Evolutionary conservation across 2,329 filamentous ascomycete species (phyloP), one percentile per base, ranked within the genome.

Genomic region (Incumbomyces delicatus): DNA sequence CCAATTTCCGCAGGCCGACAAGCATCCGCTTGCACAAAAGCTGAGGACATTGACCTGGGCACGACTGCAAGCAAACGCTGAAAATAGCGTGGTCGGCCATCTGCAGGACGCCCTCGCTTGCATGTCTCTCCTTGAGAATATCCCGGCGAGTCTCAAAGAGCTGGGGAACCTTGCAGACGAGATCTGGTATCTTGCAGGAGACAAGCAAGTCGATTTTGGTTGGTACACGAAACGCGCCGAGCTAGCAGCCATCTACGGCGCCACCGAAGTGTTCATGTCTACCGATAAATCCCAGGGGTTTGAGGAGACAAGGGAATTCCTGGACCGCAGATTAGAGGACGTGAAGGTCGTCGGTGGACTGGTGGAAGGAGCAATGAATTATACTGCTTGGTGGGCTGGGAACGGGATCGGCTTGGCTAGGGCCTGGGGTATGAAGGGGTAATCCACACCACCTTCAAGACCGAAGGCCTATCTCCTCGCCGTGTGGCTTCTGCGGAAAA

Each of bases 101-200:
- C 95, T 87, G 87, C 86, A 94, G 68, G 87, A 92, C 84, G 92
- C 90, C 37, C 74, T 96, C 2, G 88, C 87, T 3, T 72, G 94
- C 51, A 95, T 95, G 85, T 87, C 88, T 3, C 81, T 94, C 48
- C 85, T 87, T 0, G 78, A 75, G 50, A 84, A 90, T 63, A 75
- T 94, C 30, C 78, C 87, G 0, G 68, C 78, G 7, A 89, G 88
- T 0, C 63, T 95, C 2, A 75, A 75, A 37, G 92, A 96, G 67
- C 77, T 98, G 3, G 81, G 84, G 35, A 72, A 77, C 41, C 78
- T 98, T 3, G 77, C 84, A n/a, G 90, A 95, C 63, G 92, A 98
- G 64, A 94, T 98, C 43, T 86, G 85, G 75, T 88, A 85, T 60
- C 77, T 95, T 3, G 79, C 90, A 0, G 87, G 87, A 42, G 92